Evolutionary conservation across 257 asterid species (phyloP), one percentile per base, ranked within the genome.

Genomic region (Haberlea rhodopensis): DNA sequence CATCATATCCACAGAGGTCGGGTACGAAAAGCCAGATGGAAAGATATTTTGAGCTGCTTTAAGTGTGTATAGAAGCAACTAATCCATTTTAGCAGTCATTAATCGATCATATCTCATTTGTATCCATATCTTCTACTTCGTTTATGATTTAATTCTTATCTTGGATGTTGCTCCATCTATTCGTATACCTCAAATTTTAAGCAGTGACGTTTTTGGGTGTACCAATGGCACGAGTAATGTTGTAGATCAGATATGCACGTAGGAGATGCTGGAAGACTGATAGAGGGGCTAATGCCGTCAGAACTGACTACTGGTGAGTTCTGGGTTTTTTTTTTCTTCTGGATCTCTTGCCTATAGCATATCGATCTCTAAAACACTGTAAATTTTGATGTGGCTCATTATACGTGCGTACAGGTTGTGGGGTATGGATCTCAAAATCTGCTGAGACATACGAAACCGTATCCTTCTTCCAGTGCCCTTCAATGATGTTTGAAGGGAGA

Each of bases 221-320:
- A 48, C 16, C 2, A 9, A n/a, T 21, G 57, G 23, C 57, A n/a
- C 10, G 51, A 2, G 71, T 24, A 53, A 27, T 64, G 46, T 53
- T 82, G 78, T 77, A 88, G 98, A 87, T 77, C 80, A 75, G 70
- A 78, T 89, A 27, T 91, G 69, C 98, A 85, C 62, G 92, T 91
- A 60, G 98, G 96, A 55, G 98, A 91, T 49, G 96, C 89, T 83
- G 45, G 9, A 79, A 66, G 75, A 84, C 96, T 49, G 98, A 91
- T 69, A 89, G 23, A 65, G 98, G 98, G 60, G 96, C 98, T 63
- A 85, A 78, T 71, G 91, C 89, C 24, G 72, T 80, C 68, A 96
- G 96, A 69, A 82, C 89, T 0, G 77, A 83, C 65, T 86, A 95
- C 86, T 89, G 95, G 98, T 88, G 51, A 23, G 34, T 53, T 48